Percentiles rank a stretch among this genome's conserved stretches.
Conservation (phyloP, 1,284 basidiomycete species). For the Ceraceosorus bombacis region DNA sequence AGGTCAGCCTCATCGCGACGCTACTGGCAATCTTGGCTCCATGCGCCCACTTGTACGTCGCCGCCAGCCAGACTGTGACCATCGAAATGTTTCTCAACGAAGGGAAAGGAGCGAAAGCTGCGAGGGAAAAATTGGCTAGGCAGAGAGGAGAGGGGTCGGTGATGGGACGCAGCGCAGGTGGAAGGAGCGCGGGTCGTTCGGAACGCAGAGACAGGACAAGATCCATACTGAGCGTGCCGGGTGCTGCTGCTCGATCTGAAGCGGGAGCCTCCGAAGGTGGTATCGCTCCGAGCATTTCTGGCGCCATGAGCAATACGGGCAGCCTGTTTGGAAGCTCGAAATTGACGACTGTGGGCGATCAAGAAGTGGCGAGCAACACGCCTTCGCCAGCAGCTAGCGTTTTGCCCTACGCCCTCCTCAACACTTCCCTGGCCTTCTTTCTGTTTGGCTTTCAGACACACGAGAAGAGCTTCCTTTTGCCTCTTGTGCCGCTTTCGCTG, state of each 20-base stretch:
- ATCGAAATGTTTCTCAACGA: slow-evolving; percentile 39
- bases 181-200: background rate
- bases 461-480: slow-evolving; percentile 84
- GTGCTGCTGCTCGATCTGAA: slow-evolving; percentile 10
- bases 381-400: slow-evolving; percentile 55
- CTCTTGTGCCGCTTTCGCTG: slow-evolving; percentile 73
- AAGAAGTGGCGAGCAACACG: slow-evolving; percentile 52
- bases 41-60: slow-evolving; percentile 36
- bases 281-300: background rate
- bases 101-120: background rate
- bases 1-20: slow-evolving; percentile 49
- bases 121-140: background rate
- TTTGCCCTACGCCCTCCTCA: slow-evolving; percentile 43
- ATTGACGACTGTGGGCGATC: slow-evolving; percentile 50
- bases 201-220: background rate
- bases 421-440: slow-evolving; percentile 67
- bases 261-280: slow-evolving; percentile 8
- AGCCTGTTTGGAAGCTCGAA: slow-evolving; percentile 42
- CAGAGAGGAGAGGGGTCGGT: background rate
- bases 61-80: slow-evolving; percentile 31
- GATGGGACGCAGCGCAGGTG: background rate
- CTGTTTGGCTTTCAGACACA: slow-evolving; percentile 93
- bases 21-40: slow-evolving; percentile 44
- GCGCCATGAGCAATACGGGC: slow-evolving; percentile 10
- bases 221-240: background rate